Percentiles rank a stretch among this genome's conserved stretches.
Conservation (phyloP, 1,284 basidiomycete species). For the Marasmius fiardii region DNA sequence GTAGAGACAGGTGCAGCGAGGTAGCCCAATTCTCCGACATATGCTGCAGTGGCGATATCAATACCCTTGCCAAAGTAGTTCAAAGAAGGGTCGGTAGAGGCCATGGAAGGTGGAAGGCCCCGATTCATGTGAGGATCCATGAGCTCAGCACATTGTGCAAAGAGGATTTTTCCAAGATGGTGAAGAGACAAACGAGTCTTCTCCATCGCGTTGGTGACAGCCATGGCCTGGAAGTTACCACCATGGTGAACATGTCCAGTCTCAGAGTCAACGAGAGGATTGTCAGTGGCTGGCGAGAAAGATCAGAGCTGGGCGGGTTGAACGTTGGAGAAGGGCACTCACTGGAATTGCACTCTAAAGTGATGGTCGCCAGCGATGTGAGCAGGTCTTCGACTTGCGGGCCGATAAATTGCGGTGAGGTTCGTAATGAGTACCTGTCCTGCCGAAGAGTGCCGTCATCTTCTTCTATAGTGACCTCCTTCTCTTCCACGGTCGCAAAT, state of each 20-base stretch:
- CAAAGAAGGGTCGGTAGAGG: constrained; percentile 79
- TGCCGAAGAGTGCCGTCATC: constrained; percentile 64
- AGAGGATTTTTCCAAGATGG: constrained; percentile 81
- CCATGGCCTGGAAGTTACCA: constrained; percentile 87
- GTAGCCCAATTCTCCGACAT: constrained; percentile 78
- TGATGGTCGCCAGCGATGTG: constrained; percentile 58
- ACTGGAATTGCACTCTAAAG: constrained; percentile 86
- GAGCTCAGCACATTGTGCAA: constrained; percentile 82
- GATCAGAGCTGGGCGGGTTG: constrained; percentile 8
- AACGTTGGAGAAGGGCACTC: constrained; percentile 27
- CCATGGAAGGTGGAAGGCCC: constrained; percentile 76
- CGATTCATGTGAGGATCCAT: constrained; percentile 81
- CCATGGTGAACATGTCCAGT: constrained; percentile 74
- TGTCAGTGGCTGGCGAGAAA: constrained; percentile 57
- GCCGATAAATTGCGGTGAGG: constrained; percentile 82
- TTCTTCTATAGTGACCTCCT: constrained; percentile 61
- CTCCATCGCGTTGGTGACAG: constrained; percentile 86
- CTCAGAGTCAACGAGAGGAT: constrained; percentile 69
- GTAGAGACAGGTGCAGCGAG: constrained; percentile 84
- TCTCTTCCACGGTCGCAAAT: constrained; percentile 63
- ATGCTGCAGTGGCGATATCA: constrained; percentile 82
- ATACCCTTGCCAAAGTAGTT: constrained; percentile 86
- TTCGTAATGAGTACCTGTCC: constrained; percentile 72
- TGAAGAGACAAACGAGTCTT: constrained; percentile 80
- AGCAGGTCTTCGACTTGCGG: constrained; percentile 84